Evolutionary conservation across 1,284 basidiomycete genomes (phyloP).

Genomic region (Malassezia globosa): DNA sequence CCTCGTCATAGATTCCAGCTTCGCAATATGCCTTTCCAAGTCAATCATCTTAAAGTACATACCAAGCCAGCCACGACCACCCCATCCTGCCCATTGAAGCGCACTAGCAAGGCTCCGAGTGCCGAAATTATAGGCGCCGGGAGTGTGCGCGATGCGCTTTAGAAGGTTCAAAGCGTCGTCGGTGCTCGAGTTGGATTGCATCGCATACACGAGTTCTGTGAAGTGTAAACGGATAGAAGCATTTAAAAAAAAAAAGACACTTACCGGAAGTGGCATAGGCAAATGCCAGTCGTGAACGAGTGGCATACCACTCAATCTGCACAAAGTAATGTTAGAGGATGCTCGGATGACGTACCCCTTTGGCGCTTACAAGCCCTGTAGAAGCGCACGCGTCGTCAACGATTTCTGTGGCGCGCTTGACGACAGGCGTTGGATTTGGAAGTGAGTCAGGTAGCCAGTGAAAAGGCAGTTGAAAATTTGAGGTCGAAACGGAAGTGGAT

Average conservation of each 20-base stretch:
- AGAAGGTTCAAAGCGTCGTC: neutral
- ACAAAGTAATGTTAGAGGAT: neutral
- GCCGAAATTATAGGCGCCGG: neutral
- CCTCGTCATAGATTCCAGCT: slow-evolving; percentile 7
- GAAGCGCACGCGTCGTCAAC: slow-evolving; percentile 7
- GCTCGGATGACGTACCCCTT: slow-evolving; percentile 7
- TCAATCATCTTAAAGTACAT: neutral
- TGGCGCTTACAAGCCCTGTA: slow-evolving; percentile 1
- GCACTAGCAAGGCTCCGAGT: neutral
- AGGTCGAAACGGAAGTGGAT: neutral
- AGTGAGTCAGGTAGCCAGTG: neutral
- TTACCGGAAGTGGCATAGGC: slow-evolving; percentile 14
- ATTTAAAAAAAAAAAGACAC: no score
- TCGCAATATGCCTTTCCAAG: slow-evolving; percentile 11
- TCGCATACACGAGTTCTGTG: slow-evolving; percentile 6
- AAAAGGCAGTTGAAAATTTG: neutral
- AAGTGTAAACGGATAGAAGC: neutral
- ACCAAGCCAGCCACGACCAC: slow-evolving; percentile 18
- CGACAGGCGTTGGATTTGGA: slow-evolving; percentile 4
- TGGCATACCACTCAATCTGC: slow-evolving; percentile 11
- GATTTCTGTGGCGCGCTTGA: neutral
- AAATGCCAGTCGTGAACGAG: slow-evolving; percentile 3
- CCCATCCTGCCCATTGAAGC: slow-evolving; percentile 12
- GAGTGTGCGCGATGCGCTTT: slow-evolving; percentile 1
- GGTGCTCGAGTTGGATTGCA: neutral